phyloP scores from a whole-genome alignment of 2,329 filamentous ascomycete species.

The Colletotrichum aenigma region DNA sequence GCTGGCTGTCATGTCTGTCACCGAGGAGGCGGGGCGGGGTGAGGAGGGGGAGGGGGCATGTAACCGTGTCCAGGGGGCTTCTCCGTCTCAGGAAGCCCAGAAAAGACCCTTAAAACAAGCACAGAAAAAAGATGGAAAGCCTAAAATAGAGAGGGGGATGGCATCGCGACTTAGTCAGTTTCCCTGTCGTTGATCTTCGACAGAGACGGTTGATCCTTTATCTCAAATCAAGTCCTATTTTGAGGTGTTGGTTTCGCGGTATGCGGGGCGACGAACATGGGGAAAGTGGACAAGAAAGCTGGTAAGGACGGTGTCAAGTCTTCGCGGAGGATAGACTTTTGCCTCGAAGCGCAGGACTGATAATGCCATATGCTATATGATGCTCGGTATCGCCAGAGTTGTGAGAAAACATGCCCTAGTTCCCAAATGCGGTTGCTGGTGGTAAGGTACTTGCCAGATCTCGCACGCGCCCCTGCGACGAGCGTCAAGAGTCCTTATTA shows the following conservation, averaged over 20 bases:
- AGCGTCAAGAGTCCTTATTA: neutral
- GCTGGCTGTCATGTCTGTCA: neutral
- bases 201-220: neutral
- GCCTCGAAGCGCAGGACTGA: neutral
- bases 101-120: neutral
- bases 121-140: neutral
- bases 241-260: neutral
- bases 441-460: neutral
- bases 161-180: neutral
- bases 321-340: neutral
- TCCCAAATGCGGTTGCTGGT: neutral
- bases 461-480: neutral
- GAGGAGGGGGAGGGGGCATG: neutral
- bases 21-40: neutral
- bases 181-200: neutral
- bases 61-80: neutral
- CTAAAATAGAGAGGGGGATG: neutral
- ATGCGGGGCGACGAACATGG: neutral
- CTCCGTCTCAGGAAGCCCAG: neutral
- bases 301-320: neutral
- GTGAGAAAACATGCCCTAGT: neutral
- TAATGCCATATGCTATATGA: neutral
- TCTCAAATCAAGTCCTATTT: neutral
- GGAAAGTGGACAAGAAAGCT: neutral
- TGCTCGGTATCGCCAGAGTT: neutral